phyloP scores from a whole-genome alignment of 495 filamentous ascomycete species.

The Daldinia childiae region DNA sequence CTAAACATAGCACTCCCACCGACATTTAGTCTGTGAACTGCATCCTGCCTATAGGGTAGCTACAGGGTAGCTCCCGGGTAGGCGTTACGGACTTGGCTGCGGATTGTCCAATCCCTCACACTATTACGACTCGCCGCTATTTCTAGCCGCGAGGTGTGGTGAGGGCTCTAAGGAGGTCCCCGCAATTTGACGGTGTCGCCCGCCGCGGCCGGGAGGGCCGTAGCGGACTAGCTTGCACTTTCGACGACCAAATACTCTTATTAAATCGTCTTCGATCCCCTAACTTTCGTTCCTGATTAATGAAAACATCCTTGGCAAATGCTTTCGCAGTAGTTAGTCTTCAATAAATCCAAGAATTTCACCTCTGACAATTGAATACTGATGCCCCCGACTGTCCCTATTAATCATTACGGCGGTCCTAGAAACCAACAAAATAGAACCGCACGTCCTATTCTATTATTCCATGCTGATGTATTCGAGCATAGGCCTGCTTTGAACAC shows the following conservation, averaged over 20 bases:
- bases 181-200: neutral
- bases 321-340: slow-evolving; percentile 16
- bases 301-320: slow-evolving; percentile 16
- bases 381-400: slow-evolving; percentile 14
- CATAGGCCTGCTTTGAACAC: slow-evolving; percentile 15
- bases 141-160: neutral
- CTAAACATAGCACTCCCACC: neutral
- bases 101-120: neutral
- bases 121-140: neutral
- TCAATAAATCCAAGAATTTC: slow-evolving; percentile 17
- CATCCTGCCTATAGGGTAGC: neutral
- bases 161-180: neutral
- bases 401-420: slow-evolving; percentile 16
- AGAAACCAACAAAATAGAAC: slow-evolving; percentile 16
- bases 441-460: slow-evolving; percentile 16
- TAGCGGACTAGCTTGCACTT: neutral
- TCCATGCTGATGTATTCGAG: slow-evolving; percentile 16
- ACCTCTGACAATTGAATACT: slow-evolving; percentile 16
- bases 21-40: neutral
- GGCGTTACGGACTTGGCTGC: neutral
- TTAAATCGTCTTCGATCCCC: slow-evolving; percentile 11
- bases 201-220: neutral
- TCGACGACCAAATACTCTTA: neutral
- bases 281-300: slow-evolving; percentile 16
- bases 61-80: too few relatives aligned